A percentile compares a stretch with the other conserved stretches of the same genome.
Conservation (phyloP, 345 rosid genomes). For the Corchorus capsularis region DNA sequence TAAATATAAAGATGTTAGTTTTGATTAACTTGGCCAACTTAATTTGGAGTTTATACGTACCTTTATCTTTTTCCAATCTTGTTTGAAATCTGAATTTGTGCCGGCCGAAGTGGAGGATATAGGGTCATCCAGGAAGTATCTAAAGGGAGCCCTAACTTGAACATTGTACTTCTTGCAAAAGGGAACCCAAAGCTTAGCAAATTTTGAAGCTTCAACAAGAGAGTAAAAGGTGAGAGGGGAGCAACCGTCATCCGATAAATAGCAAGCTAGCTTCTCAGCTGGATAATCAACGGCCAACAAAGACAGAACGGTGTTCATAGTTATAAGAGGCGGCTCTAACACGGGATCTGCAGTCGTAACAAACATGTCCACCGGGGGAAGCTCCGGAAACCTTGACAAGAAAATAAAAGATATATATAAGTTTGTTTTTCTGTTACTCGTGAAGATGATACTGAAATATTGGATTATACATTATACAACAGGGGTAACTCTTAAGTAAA, state of each 20-base stretch:
- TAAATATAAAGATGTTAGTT: too few relatives aligned
- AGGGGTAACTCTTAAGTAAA: too few relatives aligned
- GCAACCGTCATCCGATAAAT: conserved; percentile 62
- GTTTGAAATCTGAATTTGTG: conserved; percentile 42
- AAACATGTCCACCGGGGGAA: conserved; percentile 31
- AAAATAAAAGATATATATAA: neutral
- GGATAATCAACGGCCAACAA: conserved; percentile 22
- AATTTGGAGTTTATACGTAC: conserved; percentile 25
- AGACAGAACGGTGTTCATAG: conserved; percentile 39
- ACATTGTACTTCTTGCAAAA: conserved; percentile 62
- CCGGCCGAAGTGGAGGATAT: too few relatives aligned
- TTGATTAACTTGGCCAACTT: too few relatives aligned
- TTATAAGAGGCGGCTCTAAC: conserved; percentile 30
- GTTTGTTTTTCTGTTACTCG: too few relatives aligned
- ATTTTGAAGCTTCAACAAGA: conserved; percentile 58
- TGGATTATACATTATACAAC: too few relatives aligned
- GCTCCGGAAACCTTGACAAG: conserved; percentile 12
- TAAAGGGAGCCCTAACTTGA: conserved; percentile 67
- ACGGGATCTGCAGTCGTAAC: conserved; percentile 33
- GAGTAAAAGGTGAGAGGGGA: conserved; percentile 61
- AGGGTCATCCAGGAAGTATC: conserved; percentile 40
- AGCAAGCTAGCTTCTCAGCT: conserved; percentile 15
- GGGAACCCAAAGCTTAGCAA: conserved; percentile 73
- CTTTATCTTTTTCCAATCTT: conserved; percentile 51
- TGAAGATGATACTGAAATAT: too few relatives aligned